Evolutionary conservation across 129 eudicot species (phyloP), one percentile per base, ranked within the genome.

Genomic region (Flaveria robusta): DNA sequence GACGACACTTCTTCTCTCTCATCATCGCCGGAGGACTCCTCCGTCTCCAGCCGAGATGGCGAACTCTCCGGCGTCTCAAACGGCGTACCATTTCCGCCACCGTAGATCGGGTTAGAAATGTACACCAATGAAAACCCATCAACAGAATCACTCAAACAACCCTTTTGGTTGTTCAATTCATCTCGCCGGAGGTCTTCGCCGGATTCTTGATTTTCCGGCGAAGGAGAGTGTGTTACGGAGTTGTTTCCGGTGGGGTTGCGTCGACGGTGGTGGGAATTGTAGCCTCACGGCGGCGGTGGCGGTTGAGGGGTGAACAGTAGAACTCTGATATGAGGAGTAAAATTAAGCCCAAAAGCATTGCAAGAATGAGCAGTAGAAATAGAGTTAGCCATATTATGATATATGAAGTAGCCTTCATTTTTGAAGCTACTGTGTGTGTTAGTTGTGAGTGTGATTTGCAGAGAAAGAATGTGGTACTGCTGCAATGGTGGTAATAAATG

Each of bases 101-200:
- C 93, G 54, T 76, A 92, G 7, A 92, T 82, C 18, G 98, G 98
- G 56, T 92, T 92, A 2, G 90, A 92, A 45, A 92, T 92, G 87
- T 89, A 89, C 41, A 92, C 70, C 45, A 87, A 45, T 37, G 82
- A 49, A 29, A 24, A 74, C 76, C 70, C 82, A 42, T 77, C 47
- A 68, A 31, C 75, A n/a, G 78, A 71, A 71, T 79, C 27, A 26
- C 75, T 59, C 3, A 67, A 64, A 27, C 77, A 63, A 56, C 74
- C 79, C 50, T 60, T 67, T 64, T 75, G 75, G 3, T 9, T 37
- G 15, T 74, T 77, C 63, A n/a, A 45, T 41, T 71, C 77, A 0
- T 59, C 64, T 15, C 68, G 75, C 49, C 31, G 52, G 27, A 56
- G 63, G 70, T 9, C 29, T 77, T 26, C 43, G 4, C 66, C 77